phyloP scores from a whole-genome alignment of 2,329 filamentous ascomycete genomes.

The Trichothecium sympodiale region DNA sequence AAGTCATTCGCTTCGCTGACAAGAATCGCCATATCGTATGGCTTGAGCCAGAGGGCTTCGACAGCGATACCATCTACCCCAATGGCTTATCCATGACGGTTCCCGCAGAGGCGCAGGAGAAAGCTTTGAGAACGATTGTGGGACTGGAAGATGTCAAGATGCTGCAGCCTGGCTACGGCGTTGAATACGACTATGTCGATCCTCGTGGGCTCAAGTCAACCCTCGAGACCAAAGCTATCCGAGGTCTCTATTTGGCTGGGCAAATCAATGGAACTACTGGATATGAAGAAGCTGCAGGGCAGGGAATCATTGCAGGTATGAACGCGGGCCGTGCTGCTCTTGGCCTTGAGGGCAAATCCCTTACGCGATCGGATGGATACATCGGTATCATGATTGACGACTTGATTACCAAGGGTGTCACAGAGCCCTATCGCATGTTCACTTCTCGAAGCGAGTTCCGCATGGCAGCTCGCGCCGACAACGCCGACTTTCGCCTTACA shows the following conservation, averaged over 20 bases:
- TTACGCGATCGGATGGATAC: conserved; percentile 81
- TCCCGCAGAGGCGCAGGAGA: conserved; percentile 74
- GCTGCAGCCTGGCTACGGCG: conserved; percentile 91
- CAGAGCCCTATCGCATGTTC: conserved; percentile 97
- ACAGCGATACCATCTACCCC: conserved; percentile 82
- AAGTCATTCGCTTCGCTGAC: conserved; percentile 77
- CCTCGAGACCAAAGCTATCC: conserved; percentile 85
- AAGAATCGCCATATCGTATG: conserved; percentile 81
- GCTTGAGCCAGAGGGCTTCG: conserved; percentile 93
- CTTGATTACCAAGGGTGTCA: conserved; percentile 90
- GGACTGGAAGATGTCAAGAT: conserved; percentile 83
- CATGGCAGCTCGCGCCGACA: conserved; percentile 84
- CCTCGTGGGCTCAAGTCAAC: conserved; percentile 80
- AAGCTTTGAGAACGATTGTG: conserved; percentile 74
- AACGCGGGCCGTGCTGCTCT: conserved; percentile 80
- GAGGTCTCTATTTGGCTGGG: conserved; percentile 80
- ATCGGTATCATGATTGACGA: conserved; percentile 99
- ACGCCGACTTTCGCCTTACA: conserved; percentile 82
- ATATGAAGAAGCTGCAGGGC: conserved; percentile 93
- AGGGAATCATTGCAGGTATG: conserved; percentile 84
- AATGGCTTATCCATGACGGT: conserved; percentile 98
- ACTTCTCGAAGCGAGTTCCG: conserved; percentile 92
- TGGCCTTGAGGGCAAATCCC: conserved; percentile 50
- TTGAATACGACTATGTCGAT: conserved; percentile 98
- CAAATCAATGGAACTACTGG: conserved; percentile 98